Base-by-base conservation (phyloP, 1,139 yeast species). In the Nakaseomyces sp. region DNA sequence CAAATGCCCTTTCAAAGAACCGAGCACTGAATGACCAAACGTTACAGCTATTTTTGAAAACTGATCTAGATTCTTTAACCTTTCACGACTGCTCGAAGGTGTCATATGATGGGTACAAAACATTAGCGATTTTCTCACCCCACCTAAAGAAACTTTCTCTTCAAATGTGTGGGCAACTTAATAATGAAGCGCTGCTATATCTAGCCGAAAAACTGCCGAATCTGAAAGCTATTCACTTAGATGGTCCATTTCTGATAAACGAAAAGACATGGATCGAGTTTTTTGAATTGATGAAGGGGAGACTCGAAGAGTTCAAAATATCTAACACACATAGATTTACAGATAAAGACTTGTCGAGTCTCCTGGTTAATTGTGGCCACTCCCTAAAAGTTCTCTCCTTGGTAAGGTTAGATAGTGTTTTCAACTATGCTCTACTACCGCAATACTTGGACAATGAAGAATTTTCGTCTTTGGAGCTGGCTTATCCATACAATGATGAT, bases 51-150 rank as follows among this genome's bases (percentile, higher is more conserved):
- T 91, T 91, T 58, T 66, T 91, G 43, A 77, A 78, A 41, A 76
- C 87, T 0, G 69, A 72, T 16, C 63, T 79, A 43, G 73, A 66
- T 45, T 59, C 65, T 3, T 64, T 91, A 35, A 83, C 83, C 52
- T 78, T 91, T 50, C 87, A 95, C 91, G 98, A 91, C 65, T 91
- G 98, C 61, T 87, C 96, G 1, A 80, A 79, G 45, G 73, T 91
- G 25, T 76, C 77, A 28, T 72, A 74, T 35, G 82, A 76, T 50
- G 75, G 93, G 0, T 72, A 82, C 47, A 74, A 75, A 52, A 73
- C 79, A 52, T 77, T 91, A 37, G 89, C 89, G 0, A 72, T 95
- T 0, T 83, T 67, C 59, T 85, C 96, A 52, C 96, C 96, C 0
- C 70, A 80, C 32, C 51, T 91, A 3, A 79, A 76, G 51, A 65